phyloP scores from a whole-genome alignment of 2,329 filamentous ascomycete species.

The Pyricularia sp. region DNA sequence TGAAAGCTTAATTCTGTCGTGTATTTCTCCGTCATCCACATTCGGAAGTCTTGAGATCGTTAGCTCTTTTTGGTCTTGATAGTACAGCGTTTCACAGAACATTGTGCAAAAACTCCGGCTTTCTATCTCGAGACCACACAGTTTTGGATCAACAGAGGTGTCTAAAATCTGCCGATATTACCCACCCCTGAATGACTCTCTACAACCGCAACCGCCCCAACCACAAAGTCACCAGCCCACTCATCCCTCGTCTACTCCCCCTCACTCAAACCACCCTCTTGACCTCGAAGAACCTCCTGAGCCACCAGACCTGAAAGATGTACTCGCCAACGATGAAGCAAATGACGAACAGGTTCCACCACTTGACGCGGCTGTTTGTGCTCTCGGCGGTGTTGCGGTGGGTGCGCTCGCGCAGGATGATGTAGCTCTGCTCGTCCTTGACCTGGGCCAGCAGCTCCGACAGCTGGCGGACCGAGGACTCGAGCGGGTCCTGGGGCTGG shows the following conservation, averaged over 20 bases:
- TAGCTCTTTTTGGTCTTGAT: background rate
- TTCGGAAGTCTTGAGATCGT: background rate
- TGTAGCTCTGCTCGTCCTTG: conserved; percentile 97
- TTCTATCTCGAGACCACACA: background rate
- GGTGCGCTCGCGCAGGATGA: conserved; percentile 86
- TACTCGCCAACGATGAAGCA: conserved; percentile 82
- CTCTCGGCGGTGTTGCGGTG: conserved; percentile 98
- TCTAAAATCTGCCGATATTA: background rate
- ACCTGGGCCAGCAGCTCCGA: conserved; percentile 82
- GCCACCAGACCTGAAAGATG: conserved; percentile 98
- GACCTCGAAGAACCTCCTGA: conserved; percentile 95
- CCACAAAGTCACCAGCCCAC: too few species aligned
- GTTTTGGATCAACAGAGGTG: background rate
- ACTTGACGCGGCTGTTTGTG: conserved; percentile 95
- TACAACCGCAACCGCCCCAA: background rate
- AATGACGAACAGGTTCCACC: conserved; percentile 98
- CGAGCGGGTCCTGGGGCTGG: conserved; percentile 75
- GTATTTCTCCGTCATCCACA: background rate
- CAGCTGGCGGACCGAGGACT: conserved; percentile 78
- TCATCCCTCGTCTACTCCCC: background rate
- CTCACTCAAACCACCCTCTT: conserved; percentile 51
- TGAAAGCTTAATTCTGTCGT: background rate
- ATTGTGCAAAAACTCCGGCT: background rate
- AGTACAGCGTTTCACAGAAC: background rate
- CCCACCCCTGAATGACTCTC: background rate